Base-by-base conservation (phyloP, 805 yeast genomes). In the Myxozyma monticola region DNA sequence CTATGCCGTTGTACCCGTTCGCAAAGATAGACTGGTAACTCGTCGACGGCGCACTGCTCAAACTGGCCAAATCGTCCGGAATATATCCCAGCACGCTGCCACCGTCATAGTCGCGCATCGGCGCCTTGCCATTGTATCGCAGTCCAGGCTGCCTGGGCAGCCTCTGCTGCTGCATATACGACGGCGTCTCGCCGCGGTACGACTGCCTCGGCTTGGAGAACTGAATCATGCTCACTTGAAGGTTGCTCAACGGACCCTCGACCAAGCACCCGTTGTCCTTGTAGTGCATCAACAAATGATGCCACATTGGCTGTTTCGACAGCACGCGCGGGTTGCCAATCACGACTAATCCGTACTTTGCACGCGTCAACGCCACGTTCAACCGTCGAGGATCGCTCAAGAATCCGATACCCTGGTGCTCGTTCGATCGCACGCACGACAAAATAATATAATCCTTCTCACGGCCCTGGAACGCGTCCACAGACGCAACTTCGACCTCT, bases 381-480 rank as follows among this genome's bases (percentile, higher is more conserved):
- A 88, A 67, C 70, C 96, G 84, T 64, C 96, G 76, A 21, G 89
- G 87, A 62, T 88, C 96, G 56, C 82, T 78, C 65, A 88, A 74
- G 68, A 89, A 88, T 5, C 96, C 96, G 60, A 89, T 85, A 9
- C 79, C 77, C 54, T 81, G 83, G 46, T 75, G 75, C 24, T 80
- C 83, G 64, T 88, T 88, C 22, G 95, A 85, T 61, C 96, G 75
- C 28, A 88, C 96, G 62, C 93, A 80, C 2, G 93, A 81, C 53
- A 88, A 72, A 20, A 89, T 76, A 34, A 88, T 83, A 49, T 81
- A 83, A 61, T 85, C 89, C 69, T 87, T 88, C 62, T 88, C 96
- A 60, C 95, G 76, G 26, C 96, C 96, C 68, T 88, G 96, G 71
- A 88, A 88, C 1, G 96, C 93, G 67, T 88, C 96, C n/a, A 88